Evolutionary conservation across 2,329 filamentous ascomycete species (phyloP), one percentile per base, ranked within the genome.

Genomic region (Curvularia lunata): DNA sequence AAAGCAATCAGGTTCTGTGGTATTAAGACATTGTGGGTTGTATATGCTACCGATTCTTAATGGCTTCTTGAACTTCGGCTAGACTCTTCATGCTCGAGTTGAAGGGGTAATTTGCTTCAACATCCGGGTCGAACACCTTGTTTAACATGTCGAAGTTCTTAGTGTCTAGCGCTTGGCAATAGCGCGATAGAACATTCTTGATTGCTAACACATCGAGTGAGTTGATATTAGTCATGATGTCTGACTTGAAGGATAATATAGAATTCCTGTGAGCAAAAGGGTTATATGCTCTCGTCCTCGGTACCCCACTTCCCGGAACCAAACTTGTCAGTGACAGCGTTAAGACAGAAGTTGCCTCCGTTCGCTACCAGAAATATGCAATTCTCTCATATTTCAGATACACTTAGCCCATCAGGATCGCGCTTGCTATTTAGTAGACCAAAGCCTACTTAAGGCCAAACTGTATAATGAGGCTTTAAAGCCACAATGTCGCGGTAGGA

Each of bases 121-220:
- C 76, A 56, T 81, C 75, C 5, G 67, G 48, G 1, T 70, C 65
- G 64, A 82, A 81, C 52, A 82, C 78, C 32, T 77, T 62, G 4
- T 67, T 48, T 2, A 81, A 69, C 1, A 78, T 67, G 4, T 62
- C 43, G 48, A 77, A 80, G 52, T 77, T 56, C 56, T 81, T 80
- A 16, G 73, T 74, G 61, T 81, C 79, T 5, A 81, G 69, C 1
- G 79, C 79, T 41, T 80, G 72, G 65, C 78, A 80, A 64, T 81
- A 82, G 28, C 70, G 75, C 5, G 78, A 64, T 25, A 81, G 62
- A 7, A 72, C 71, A 61, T 81, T 81, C 41, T 71, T 73, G 62
- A 82, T 77, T n/a, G 78, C 77, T 43, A 77, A 52, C 46, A 66
- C 19, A 51, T 74, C 73, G 40, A 66, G 61, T 46, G 70, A 60